Percentiles rank a stretch among this genome's conserved stretches.
phyloP scores from a whole-genome alignment of 805 yeast species.

The Clavispora phyllophila region DNA sequence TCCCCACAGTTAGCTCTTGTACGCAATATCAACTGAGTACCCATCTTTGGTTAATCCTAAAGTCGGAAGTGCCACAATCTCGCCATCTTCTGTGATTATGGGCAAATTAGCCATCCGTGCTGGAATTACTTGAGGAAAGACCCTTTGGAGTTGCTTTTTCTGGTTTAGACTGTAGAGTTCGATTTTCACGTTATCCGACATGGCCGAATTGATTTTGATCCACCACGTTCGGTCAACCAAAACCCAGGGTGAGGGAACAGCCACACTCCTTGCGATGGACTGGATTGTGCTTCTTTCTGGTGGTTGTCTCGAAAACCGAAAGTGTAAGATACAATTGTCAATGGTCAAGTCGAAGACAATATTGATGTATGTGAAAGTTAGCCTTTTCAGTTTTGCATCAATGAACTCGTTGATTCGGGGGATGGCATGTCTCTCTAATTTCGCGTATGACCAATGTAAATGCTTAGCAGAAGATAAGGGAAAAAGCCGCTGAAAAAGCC shows the following conservation, averaged over 20 bases:
- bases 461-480: slow-evolving; percentile 29
- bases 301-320: slow-evolving; percentile 4
- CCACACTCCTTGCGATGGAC: not conserved
- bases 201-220: slow-evolving; percentile 2
- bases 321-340: not conserved
- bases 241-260: slow-evolving; percentile 4
- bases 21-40: not conserved
- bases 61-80: not conserved
- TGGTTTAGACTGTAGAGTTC: not conserved
- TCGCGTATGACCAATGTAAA: slow-evolving; percentile 38
- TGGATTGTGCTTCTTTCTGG: slow-evolving; percentile 2
- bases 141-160: not conserved
- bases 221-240: slow-evolving; percentile 14
- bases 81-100: not conserved
- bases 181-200: not conserved
- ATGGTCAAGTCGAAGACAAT: slow-evolving; percentile 3
- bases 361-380: slow-evolving; percentile 9
- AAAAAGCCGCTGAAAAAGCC: slow-evolving; percentile 22
- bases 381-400: not conserved
- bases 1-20: not conserved
- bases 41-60: not conserved
- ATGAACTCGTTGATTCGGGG: slow-evolving; percentile 18
- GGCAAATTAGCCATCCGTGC: not conserved
- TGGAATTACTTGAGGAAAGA: slow-evolving; percentile 1
- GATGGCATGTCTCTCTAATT: slow-evolving; percentile 26